phyloP scores from a whole-genome alignment of 441 rosid species.

The Adansonia madagascariensis region DNA sequence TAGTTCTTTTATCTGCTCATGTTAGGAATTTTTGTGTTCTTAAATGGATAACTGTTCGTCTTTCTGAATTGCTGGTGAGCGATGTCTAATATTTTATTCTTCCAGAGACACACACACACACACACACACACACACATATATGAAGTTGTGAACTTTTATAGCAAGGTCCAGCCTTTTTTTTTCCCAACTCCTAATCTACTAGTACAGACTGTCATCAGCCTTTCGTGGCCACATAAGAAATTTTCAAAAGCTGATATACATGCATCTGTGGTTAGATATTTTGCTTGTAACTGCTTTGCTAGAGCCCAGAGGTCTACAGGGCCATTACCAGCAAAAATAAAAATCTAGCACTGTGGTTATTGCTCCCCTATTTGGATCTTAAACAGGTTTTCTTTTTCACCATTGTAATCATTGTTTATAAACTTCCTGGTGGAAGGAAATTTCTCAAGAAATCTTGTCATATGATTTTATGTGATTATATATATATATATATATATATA shows the following conservation, averaged over 20 bases:
- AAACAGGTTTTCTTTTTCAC: not conserved
- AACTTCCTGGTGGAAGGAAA: not conserved
- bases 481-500: too few relatives aligned
- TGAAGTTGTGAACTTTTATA: not conserved
- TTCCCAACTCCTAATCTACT: too few relatives aligned
- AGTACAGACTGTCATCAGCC: not conserved
- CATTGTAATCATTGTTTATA: not conserved
- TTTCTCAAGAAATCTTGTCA: not conserved
- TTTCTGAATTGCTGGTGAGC: not conserved
- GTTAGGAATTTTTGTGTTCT: not conserved
- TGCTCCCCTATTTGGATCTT: not conserved
- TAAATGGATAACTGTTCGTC: not conserved
- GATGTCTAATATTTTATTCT: not conserved
- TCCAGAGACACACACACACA: not conserved
- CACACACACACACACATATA: too few relatives aligned
- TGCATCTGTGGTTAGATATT: not conserved
- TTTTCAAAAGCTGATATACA: not conserved
- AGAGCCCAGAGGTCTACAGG: not conserved
- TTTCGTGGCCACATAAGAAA: not conserved
- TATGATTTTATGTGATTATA: not conserved
- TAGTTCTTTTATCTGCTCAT: not conserved
- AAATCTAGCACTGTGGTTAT: not conserved
- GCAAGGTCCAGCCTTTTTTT: not conserved
- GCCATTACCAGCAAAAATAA: not conserved
- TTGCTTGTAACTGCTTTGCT: not conserved